Conservation (phyloP, 2,329 filamentous ascomycete species). For the Penicillium polonicum region DNA sequence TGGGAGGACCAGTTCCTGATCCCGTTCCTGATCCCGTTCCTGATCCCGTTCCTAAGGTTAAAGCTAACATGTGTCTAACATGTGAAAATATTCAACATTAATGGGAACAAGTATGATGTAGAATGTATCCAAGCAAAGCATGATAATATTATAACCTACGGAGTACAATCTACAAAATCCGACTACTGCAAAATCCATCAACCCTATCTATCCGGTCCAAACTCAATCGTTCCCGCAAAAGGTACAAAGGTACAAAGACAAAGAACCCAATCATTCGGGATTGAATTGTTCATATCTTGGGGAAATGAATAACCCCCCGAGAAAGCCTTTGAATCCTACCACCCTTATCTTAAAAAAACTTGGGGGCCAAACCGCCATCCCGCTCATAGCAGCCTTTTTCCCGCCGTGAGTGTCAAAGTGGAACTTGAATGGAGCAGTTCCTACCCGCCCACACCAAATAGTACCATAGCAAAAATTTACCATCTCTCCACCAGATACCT, state of each 20-base stretch:
- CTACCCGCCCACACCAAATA: slow-evolving; percentile 1
- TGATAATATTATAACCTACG: not conserved
- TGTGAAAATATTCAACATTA: not conserved
- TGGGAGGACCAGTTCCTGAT: not conserved
- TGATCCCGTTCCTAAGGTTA: not conserved
- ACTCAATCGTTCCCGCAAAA: slow-evolving; percentile 7
- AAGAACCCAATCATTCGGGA: not conserved
- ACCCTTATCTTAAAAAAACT: not conserved
- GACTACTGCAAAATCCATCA: not conserved
- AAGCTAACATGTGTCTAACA: not conserved
- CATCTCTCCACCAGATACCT: not conserved
- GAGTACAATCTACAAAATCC: not conserved
- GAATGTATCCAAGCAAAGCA: not conserved
- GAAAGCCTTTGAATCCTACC: not conserved
- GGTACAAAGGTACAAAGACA: not conserved
- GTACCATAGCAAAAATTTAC: not conserved
- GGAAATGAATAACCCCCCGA: not conserved
- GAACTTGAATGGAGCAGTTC: slow-evolving; percentile 1
- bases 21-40: not conserved
- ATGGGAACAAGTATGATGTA: not conserved
- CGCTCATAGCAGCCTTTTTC: not conserved
- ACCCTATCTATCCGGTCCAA: slow-evolving; percentile 7
- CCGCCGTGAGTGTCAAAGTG: not conserved
- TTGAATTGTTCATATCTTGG: not conserved
- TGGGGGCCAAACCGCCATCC: not conserved